These are phyloP conservation scores for Linum trigynum DNA, from an alignment of 345 rosid genomes.

Conservation along the genomic window DNA sequence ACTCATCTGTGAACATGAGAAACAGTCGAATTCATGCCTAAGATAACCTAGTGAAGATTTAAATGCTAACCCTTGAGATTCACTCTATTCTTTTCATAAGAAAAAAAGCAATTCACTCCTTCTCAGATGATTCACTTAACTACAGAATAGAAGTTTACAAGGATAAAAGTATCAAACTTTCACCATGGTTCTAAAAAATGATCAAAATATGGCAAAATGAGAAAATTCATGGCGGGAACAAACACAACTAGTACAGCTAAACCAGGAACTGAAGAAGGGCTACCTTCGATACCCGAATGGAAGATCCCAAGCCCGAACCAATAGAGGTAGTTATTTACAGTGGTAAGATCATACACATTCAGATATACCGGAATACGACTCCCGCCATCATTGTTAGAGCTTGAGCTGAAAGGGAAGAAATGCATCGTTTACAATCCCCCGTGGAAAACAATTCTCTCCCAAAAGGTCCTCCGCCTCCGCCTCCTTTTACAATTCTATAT, in stretches of 20 bases:
- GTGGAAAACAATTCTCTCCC: constrained; percentile 12
- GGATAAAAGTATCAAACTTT: too few relatives aligned
- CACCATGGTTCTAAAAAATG: too few relatives aligned
- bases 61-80: too few relatives aligned
- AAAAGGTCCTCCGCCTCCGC: constrained; percentile 19
- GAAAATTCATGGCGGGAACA: neutral
- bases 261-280: neutral
- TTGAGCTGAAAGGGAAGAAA: constrained; percentile 49
- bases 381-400: constrained; percentile 33
- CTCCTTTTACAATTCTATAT: constrained; percentile 2
- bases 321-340: constrained; percentile 81
- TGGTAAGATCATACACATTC: constrained; percentile 92
- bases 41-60: too few relatives aligned
- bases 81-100: too few relatives aligned
- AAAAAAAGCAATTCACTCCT: too few relatives aligned
- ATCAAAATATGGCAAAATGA: too few relatives aligned
- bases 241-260: constrained; percentile 4
- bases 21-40: too few relatives aligned
- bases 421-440: constrained; percentile 38
- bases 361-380: constrained; percentile 44
- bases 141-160: too few relatives aligned
- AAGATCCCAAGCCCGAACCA: constrained; percentile 91
- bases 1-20: too few relatives aligned
- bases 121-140: too few relatives aligned
- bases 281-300: constrained; percentile 95